Evolutionary conservation across 306 rosid species (phyloP).

Genomic region (Vachellia pachyceras): DNA sequence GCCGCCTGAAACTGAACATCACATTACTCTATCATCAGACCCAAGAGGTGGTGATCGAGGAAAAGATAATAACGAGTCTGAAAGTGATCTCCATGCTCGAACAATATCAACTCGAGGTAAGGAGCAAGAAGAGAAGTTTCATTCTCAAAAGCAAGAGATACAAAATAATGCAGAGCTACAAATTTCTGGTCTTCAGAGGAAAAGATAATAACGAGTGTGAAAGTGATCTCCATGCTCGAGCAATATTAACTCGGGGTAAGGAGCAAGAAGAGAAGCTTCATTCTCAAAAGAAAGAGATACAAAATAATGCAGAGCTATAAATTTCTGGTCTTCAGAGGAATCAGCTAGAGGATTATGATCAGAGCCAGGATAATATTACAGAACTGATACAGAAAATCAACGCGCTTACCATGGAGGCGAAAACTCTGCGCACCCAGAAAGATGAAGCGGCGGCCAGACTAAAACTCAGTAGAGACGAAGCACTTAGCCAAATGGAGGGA

Average conservation of each 20-base stretch:
- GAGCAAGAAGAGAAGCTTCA: constrained; percentile 44
- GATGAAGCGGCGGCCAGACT: constrained; percentile 48
- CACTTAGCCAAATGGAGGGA: constrained; percentile 40
- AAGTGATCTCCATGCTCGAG: neutral
- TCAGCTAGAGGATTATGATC: constrained; percentile 34
- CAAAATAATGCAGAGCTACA: constrained; percentile 43
- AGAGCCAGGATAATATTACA: constrained; percentile 37
- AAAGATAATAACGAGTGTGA: neutral
- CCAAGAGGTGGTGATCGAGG: constrained; percentile 1
- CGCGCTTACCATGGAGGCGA: constrained; percentile 39
- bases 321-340: constrained; percentile 38
- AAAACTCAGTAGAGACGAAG: constrained; percentile 36
- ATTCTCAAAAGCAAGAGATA: constrained; percentile 44
- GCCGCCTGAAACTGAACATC: constrained; percentile 31
- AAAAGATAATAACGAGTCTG: neutral
- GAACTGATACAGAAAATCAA: constrained; percentile 39
- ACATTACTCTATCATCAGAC: neutral
- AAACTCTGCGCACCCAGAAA: constrained; percentile 38
- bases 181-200: constrained; percentile 34
- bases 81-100: neutral
- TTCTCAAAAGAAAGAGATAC: constrained; percentile 45
- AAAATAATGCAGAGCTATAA: constrained; percentile 43
- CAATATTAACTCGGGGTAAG: constrained; percentile 28
- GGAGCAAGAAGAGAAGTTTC: constrained; percentile 44
- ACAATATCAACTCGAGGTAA: constrained; percentile 27